Base-by-base conservation (phyloP, 1,139 yeast species). In the Debaryomycetaceae sp. region DNA sequence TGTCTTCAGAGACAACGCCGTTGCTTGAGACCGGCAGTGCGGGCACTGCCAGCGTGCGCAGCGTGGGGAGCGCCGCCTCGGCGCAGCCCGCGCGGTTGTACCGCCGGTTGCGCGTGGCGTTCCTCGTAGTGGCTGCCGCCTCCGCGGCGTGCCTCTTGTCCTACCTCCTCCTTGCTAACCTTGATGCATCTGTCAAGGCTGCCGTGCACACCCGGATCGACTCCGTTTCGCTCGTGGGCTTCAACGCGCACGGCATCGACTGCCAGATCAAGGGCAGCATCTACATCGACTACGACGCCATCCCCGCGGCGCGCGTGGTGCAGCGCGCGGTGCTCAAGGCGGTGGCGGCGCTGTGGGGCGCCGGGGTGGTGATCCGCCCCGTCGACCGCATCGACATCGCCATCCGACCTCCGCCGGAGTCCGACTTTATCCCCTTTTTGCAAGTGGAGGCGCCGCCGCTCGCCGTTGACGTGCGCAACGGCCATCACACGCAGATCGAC, bases 371-470 rank as follows among this genome's bases (percentile, higher is more conserved):
- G 3, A 42, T 61, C 5, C 33, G 36, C 1, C 56, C 60, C 12
- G 37, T 34, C n/a, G 43, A 48, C 1, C 51, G 53, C 2, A 41
- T 57, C 5, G 43, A 47, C 16, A 21, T 60, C 3, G 49, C 40
- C 24, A 47, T 48, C 12, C 43, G 47, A 23, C 52, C 54, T 4
- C 50, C 18, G 11, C 10, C 16, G 27, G 5, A 23, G 9, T 18
- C 18, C 9, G 29, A 27, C 5, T 36, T 37, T 19, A 41, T 45
- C 8, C 63, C 59, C 35, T 39, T 56, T 22, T 37, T 51, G 8
- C 51, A 59, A 34, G 38, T 51, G 1, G 39, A 33, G 13, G 56
- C 60, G 3, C 62, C 65, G 2, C 51, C 48, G 10, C 19, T 61
- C 4, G 34, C 41, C 2, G 42, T 59, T 3, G 44, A 44, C 21